A percentile compares a stretch with the other conserved stretches of the same genome.
phyloP scores from a whole-genome alignment of 441 rosid genomes.

The Capsella rubella region DNA sequence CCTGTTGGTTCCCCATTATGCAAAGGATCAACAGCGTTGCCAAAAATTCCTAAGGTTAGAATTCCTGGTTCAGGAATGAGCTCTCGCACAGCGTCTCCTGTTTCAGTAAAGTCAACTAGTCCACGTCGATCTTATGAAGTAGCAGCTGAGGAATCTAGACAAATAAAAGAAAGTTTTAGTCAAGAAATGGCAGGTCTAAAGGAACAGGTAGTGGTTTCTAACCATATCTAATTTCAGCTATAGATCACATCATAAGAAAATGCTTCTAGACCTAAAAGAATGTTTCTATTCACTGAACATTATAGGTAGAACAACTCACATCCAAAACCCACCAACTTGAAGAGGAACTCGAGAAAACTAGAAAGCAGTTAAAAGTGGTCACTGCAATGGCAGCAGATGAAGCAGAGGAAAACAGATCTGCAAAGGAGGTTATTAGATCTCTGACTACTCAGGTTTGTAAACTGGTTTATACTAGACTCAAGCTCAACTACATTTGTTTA shows the following conservation, averaged over 20 bases:
- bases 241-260: slow-evolving; percentile 1
- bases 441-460: slow-evolving; percentile 66
- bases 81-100: slow-evolving; percentile 54
- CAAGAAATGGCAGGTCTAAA: slow-evolving; percentile 65
- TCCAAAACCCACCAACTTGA: slow-evolving; percentile 55
- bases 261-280: slow-evolving; percentile 1
- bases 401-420: slow-evolving; percentile 73
- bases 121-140: slow-evolving; percentile 55
- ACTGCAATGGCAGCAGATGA: slow-evolving; percentile 68
- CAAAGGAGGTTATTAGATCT: slow-evolving; percentile 69
- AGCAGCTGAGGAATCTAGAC: slow-evolving; percentile 57
- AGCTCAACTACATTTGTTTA: not conserved
- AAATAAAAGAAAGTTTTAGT: slow-evolving; percentile 48
- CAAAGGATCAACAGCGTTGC: slow-evolving; percentile 46
- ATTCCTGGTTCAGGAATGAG: slow-evolving; percentile 51
- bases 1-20: slow-evolving; percentile 43
- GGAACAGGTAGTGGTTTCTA: slow-evolving; percentile 59
- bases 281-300: slow-evolving; percentile 13
- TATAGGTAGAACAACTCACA: slow-evolving; percentile 66
- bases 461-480: not conserved
- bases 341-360: slow-evolving; percentile 64
- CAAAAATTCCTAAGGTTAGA: slow-evolving; percentile 49
- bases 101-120: slow-evolving; percentile 58
- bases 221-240: not conserved
- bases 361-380: slow-evolving; percentile 58